phyloP scores from a whole-genome alignment of 441 rosid genomes.

The Adansonia gregorii region DNA sequence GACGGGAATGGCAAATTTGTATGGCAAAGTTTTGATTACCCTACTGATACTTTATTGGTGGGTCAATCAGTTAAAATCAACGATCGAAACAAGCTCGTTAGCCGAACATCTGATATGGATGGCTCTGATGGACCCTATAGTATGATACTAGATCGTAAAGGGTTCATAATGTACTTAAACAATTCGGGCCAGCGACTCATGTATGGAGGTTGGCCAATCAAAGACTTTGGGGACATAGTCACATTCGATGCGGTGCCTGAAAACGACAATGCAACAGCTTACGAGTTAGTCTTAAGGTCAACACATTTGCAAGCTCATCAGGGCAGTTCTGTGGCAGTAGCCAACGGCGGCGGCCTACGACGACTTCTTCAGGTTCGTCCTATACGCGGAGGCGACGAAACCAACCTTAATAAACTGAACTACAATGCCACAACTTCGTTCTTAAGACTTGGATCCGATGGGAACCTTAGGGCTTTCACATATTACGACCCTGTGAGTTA shows the following conservation, averaged over 20 bases:
- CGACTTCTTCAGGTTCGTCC: conserved; percentile 14
- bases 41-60: conserved; percentile 46
- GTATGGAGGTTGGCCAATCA: conserved; percentile 39
- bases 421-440: conserved; percentile 45
- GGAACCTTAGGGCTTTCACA: conserved; percentile 42
- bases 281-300: conserved; percentile 37
- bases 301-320: not conserved
- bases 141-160: conserved; percentile 31
- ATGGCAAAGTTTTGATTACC: conserved; percentile 59
- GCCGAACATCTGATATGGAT: conserved; percentile 39
- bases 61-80: conserved; percentile 41
- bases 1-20: conserved; percentile 51
- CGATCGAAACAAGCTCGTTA: conserved; percentile 45
- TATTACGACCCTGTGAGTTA: conserved; percentile 31
- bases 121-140: conserved; percentile 49
- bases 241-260: conserved; percentile 38
- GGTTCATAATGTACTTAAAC: conserved; percentile 11
- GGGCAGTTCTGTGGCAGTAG: conserved; percentile 19
- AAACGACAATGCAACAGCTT: conserved; percentile 37
- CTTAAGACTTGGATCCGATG: conserved; percentile 41
- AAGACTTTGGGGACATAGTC: conserved; percentile 34
- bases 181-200: not conserved
- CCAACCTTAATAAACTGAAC: conserved; percentile 37
- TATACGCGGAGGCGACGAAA: not conserved
- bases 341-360: not conserved